phyloP scores from a whole-genome alignment of 2,329 filamentous ascomycete species.

The Colletotrichum tropicale region DNA sequence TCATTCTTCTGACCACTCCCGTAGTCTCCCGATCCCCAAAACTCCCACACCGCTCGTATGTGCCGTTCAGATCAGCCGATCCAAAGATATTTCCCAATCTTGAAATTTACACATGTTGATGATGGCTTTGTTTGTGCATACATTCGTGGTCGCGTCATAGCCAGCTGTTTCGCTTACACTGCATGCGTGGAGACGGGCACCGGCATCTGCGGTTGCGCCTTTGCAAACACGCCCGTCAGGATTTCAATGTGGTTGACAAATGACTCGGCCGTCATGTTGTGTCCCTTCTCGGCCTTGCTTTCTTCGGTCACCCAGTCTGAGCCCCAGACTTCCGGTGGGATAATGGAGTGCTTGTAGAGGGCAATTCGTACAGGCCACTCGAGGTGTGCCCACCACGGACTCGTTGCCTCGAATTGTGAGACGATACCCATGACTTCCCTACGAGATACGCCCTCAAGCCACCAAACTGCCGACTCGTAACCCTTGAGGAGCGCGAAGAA shows the following conservation, averaged over 20 bases:
- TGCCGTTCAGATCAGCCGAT: neutral
- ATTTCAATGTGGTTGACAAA: constrained; percentile 52
- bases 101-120: neutral
- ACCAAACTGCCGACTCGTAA: constrained; percentile 66
- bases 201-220: constrained; percentile 30
- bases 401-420: constrained; percentile 61
- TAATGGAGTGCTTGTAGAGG: constrained; percentile 56
- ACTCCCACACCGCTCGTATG: neutral
- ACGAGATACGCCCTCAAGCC: constrained; percentile 70
- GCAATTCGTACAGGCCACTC: constrained; percentile 66
- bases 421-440: constrained; percentile 70
- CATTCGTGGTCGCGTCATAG: constrained; percentile 1
- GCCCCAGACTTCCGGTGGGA: constrained; percentile 64
- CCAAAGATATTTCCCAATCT: neutral
- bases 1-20: neutral
- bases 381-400: constrained; percentile 64
- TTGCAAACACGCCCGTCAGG: constrained; percentile 42
- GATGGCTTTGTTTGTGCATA: neutral
- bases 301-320: constrained; percentile 52
- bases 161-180: constrained; percentile 13
- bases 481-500: constrained; percentile 70
- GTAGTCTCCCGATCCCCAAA: neutral
- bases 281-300: constrained; percentile 33
- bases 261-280: constrained; percentile 28
- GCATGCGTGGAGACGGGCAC: constrained; percentile 14